phyloP scores from a whole-genome alignment of 129 eudicot genomes.

The Saussurea involucrata region DNA sequence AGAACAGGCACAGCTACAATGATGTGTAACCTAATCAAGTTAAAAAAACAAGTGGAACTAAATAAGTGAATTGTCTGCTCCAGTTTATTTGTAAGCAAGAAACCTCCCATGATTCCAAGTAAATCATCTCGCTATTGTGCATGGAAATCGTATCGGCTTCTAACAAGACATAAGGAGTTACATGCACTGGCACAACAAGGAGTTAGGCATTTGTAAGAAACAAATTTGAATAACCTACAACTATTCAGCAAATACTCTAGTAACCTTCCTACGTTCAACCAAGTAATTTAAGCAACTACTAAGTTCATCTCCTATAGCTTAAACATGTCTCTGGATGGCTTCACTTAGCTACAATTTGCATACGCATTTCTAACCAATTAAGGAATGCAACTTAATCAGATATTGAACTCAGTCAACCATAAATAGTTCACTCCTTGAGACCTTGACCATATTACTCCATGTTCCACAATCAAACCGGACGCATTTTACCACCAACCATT shows the following conservation, averaged over 20 bases:
- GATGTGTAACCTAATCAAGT: background rate
- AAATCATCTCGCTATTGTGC: slow-evolving; percentile 1
- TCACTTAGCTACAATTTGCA: background rate
- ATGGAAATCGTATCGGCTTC: background rate
- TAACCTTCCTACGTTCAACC: background rate
- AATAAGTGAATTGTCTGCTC: background rate
- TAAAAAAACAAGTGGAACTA: background rate
- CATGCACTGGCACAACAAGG: background rate
- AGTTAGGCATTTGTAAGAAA: background rate
- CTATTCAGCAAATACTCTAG: background rate
- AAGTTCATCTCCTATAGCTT: background rate
- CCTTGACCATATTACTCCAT: slow-evolving; percentile 1
- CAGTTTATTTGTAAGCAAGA: background rate
- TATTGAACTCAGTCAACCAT: background rate
- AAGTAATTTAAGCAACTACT: background rate
- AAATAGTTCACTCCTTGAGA: background rate
- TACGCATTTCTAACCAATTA: background rate
- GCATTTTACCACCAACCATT: background rate
- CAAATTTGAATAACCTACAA: slow-evolving; percentile 1
- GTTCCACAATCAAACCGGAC: background rate
- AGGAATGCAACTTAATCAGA: background rate
- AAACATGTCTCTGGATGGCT: background rate
- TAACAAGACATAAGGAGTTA: background rate
- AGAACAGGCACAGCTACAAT: background rate
- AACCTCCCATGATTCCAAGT: background rate